Base-by-base conservation (phyloP, 2,329 filamentous ascomycete species). In the Juglanconis sp. region DNA sequence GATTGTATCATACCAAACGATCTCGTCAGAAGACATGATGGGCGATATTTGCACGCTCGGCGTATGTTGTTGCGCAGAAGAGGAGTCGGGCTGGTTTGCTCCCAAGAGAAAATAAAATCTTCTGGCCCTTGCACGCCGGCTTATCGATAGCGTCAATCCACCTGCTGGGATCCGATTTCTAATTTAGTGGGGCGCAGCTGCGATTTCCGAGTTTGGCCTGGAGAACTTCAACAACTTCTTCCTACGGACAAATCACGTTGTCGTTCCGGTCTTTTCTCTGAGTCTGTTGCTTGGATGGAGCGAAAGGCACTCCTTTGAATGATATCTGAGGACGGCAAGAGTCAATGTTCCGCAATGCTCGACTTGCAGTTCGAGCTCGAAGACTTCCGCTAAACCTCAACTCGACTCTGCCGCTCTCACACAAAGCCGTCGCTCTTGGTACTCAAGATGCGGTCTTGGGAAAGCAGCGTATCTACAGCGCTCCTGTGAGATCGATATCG, bases 21-120 rank as follows among this genome's bases (percentile, higher is more conserved):
- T 96, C 77, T 98, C 94, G 81, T 98, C 94, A 65, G 92, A 96
- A 61, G 91, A 87, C 90, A 95, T 96, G 60, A 62, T 77, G 59
- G 70, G 38, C 71, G 59, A 24, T 62, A 34, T 15, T 47, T 40
- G 53, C 38, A 24, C 31, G 24, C 7, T 35, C 30, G 56, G 32
- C 24, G n/a, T 56, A 30, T 57, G 50, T 51, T 60, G 51, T 58
- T 17, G 44, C 47, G 44, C 11, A 49, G 30, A 49, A 15, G 61
- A 53, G 49, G 50, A 60, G 61, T 56, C 53, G 63, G 60, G 54
- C 56, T 24, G 42, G 24, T 15, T 38, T 62, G 42, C 56, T 47
- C 47, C 52, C 38, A 57, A 57, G 47, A 61, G 52, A 66, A 65
- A 66, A 53, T 52, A 59, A 59, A 59, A 59, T 53, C 57, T 52